Conservation (phyloP, 768 basidiomycete species). For the Boletus subparvulus region DNA sequence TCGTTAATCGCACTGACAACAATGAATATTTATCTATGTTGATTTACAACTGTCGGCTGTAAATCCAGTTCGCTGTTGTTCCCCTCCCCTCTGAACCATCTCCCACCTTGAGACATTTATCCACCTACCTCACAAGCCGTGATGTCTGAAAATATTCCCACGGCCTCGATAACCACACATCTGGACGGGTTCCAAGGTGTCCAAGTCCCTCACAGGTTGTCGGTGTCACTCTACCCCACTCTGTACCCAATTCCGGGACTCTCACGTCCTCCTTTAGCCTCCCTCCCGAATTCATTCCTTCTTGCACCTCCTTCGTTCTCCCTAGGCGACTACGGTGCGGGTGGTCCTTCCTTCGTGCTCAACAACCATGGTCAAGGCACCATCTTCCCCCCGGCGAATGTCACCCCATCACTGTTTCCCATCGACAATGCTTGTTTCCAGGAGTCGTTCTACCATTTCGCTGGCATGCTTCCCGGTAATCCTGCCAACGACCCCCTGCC, state of each 20-base stretch:
- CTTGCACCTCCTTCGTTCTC: neutral
- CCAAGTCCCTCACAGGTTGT: neutral
- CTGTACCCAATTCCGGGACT: neutral
- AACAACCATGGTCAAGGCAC: neutral
- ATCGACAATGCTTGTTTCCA: neutral
- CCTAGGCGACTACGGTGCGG: neutral
- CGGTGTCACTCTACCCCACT: neutral
- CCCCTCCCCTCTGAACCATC: too few species aligned
- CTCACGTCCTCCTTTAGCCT: neutral
- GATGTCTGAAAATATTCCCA: neutral
- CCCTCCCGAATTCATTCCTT: too few species aligned
- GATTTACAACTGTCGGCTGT: too few species aligned
- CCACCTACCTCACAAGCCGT: neutral
- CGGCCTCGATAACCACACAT: neutral
- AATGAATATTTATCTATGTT: neutral
- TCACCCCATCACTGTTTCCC: neutral
- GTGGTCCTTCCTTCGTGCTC: too few species aligned
- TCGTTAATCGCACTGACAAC: neutral
- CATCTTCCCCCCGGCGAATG: neutral
- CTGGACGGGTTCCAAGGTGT: neutral
- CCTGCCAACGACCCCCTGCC: neutral
- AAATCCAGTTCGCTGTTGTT: too few species aligned
- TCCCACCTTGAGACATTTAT: neutral
- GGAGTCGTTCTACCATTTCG: too few species aligned
- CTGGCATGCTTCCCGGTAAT: neutral